Percentiles rank a stretch among this genome's conserved stretches.
These are phyloP conservation scores for Aspergillus transmontanensis DNA, from an alignment of 2,329 filamentous ascomycete species.

Conservation along the genomic window DNA sequence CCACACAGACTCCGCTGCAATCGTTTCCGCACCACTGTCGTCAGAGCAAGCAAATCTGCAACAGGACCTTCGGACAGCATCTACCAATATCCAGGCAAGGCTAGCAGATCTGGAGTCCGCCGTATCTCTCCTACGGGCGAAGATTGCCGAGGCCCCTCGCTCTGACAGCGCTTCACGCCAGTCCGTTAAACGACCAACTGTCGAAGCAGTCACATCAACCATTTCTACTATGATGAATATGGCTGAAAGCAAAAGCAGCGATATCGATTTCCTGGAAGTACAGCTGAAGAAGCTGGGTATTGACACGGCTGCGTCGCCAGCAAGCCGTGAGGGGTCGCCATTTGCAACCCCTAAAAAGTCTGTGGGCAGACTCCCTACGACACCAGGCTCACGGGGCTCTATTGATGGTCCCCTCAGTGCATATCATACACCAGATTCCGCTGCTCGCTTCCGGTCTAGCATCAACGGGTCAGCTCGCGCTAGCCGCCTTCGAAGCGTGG, in stretches of 20 bases:
- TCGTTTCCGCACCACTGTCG: constrained; percentile 73
- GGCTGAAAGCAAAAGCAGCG: constrained; percentile 86
- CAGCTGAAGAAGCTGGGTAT: constrained; percentile 76
- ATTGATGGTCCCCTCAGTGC: constrained; percentile 35
- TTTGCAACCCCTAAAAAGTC: constrained; percentile 41
- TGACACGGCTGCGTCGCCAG: constrained; percentile 27
- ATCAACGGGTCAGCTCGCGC: constrained; percentile 37
- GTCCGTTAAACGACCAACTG: constrained; percentile 66
- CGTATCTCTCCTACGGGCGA: constrained; percentile 76
- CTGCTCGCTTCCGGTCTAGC: constrained; percentile 37
- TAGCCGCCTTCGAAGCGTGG: constrained; percentile 36
- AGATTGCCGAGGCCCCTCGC: constrained; percentile 62
- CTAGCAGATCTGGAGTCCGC: constrained; percentile 79
- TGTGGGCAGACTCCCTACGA: constrained; percentile 34
- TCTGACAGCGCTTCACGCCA: constrained; percentile 50
- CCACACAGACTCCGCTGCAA: constrained; percentile 69
- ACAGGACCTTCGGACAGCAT: constrained; percentile 76
- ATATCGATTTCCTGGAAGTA: constrained; percentile 85
- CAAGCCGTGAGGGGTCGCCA: constrained; percentile 41
- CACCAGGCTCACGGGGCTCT: constrained; percentile 42
- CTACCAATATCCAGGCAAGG: constrained; percentile 71
- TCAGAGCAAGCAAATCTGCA: constrained; percentile 83
- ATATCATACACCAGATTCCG: constrained; percentile 47
- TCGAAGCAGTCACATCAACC: constrained; percentile 88
- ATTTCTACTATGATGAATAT: constrained; percentile 91